Evolutionary conservation across 164 flowering plant genomes (phyloP).

Genomic region (Saururus chinensis): DNA sequence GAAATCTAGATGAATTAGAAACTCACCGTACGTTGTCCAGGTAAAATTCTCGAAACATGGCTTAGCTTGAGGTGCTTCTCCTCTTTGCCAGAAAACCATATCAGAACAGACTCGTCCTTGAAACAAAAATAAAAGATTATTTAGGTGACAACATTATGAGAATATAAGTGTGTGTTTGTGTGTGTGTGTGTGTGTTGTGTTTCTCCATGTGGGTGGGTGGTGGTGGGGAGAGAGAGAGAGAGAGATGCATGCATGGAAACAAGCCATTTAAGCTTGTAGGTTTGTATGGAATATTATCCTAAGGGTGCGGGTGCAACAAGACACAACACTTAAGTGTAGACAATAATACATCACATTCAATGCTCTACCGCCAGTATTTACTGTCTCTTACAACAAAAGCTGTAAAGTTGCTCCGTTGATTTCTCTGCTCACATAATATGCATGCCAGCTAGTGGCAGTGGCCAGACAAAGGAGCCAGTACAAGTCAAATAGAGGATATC

Average conservation of each 20-base stretch:
- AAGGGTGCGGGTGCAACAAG: too few species aligned
- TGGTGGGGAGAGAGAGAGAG: neutral
- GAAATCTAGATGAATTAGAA: neutral
- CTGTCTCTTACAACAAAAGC: too few species aligned
- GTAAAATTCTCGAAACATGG: slow-evolving; percentile 82
- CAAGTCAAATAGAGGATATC: too few species aligned
- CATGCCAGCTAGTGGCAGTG: too few species aligned
- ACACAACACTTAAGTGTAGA: too few species aligned
- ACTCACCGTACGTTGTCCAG: slow-evolving; percentile 97
- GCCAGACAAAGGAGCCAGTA: too few species aligned
- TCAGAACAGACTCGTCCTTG: slow-evolving; percentile 87
- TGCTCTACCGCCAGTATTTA: too few species aligned
- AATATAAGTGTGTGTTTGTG: neutral
- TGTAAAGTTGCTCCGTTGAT: too few species aligned
- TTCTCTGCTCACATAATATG: too few species aligned
- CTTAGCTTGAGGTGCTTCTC: slow-evolving; percentile 86
- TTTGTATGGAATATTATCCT: too few species aligned
- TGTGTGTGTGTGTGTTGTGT: neutral
- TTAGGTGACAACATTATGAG: neutral
- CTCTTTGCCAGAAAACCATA: slow-evolving; percentile 95
- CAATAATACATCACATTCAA: too few species aligned
- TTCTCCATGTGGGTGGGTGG: neutral
- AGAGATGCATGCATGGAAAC: neutral
- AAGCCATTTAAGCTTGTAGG: too few species aligned
- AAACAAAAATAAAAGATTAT: slow-evolving; percentile 4